Conservation (phyloP, 2,329 filamentous ascomycete genomes). For the Triangularia setosa region DNA sequence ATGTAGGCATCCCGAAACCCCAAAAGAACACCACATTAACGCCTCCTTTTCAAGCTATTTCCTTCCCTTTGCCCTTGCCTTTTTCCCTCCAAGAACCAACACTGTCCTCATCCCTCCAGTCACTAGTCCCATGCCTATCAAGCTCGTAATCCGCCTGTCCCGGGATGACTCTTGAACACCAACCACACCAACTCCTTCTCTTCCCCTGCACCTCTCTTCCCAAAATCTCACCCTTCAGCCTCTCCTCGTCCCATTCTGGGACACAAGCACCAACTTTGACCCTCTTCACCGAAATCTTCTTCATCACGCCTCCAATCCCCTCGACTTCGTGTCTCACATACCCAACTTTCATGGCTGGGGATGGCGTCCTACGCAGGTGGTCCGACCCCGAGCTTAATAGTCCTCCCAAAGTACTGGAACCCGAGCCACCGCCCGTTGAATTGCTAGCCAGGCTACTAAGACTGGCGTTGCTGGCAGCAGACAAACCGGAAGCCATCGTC, state of each 20-base stretch:
- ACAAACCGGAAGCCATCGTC: constrained; percentile 9
- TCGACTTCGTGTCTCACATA: constrained; percentile 87
- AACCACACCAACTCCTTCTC: constrained; percentile 83
- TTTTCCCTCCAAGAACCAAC: not conserved
- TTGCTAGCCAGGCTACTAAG: constrained; percentile 1
- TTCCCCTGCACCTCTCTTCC: constrained; percentile 64
- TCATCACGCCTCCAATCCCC: constrained; percentile 82
- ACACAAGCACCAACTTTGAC: constrained; percentile 80
- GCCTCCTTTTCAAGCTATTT: not conserved
- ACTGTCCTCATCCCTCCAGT: constrained; percentile 4
- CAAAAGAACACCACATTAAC: not conserved
- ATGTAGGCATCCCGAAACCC: not conserved
- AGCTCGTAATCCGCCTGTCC: constrained; percentile 43
- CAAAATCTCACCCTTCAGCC: constrained; percentile 61
- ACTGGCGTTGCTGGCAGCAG: constrained; percentile 6
- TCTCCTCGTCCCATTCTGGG: constrained; percentile 79
- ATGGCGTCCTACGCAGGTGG: constrained; percentile 36
- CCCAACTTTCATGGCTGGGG: constrained; percentile 58
- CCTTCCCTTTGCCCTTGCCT: constrained; percentile 1
- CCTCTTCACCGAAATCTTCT: constrained; percentile 81
- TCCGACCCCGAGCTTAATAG: not conserved
- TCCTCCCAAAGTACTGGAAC: not conserved
- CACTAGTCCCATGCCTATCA: constrained; percentile 17
- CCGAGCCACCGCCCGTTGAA: not conserved
- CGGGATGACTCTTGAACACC: constrained; percentile 77